Conservation (phyloP, 495 filamentous ascomycete species). For the Parathielavia appendiculata region DNA sequence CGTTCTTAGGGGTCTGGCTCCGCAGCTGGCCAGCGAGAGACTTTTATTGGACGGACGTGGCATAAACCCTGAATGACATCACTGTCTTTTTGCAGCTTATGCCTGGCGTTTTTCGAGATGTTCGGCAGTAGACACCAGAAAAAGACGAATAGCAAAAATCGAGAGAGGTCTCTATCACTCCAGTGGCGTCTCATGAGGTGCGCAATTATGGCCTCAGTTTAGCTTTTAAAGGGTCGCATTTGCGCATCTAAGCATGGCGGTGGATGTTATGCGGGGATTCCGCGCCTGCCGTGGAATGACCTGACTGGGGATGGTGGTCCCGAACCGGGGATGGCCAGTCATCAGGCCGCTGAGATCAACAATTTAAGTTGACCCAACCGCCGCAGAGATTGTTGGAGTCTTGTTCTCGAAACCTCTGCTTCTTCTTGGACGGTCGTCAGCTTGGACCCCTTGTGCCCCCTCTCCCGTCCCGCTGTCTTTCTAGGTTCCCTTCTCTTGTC, state of each 20-base stretch:
- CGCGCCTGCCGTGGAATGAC: conserved; percentile 2
- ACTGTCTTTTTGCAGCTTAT: background rate
- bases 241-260: background rate
- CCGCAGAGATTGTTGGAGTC: background rate
- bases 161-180: background rate
- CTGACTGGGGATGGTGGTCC: conserved; percentile 5
- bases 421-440: background rate
- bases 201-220: no score
- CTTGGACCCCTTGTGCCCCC: background rate
- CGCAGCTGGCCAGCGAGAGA: background rate
- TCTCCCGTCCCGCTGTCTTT: background rate
- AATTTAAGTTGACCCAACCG: conserved; percentile 13
- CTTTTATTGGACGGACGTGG: conserved; percentile 13
- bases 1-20: background rate
- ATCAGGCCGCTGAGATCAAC: conserved; percentile 9
- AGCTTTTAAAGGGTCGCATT: background rate
- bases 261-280: conserved; percentile 1
- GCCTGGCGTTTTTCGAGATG: background rate
- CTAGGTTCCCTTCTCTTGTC: background rate
- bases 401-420: background rate
- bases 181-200: no score
- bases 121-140: no score
- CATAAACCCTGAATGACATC: conserved; percentile 16
- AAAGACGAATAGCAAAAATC: background rate
- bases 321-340: conserved; percentile 10